A percentile compares a stretch with the other conserved stretches of the same genome.
Evolutionary conservation across 139 green algal genomes (phyloP).

Genomic region (Deuterostichococcus epilithicus): DNA sequence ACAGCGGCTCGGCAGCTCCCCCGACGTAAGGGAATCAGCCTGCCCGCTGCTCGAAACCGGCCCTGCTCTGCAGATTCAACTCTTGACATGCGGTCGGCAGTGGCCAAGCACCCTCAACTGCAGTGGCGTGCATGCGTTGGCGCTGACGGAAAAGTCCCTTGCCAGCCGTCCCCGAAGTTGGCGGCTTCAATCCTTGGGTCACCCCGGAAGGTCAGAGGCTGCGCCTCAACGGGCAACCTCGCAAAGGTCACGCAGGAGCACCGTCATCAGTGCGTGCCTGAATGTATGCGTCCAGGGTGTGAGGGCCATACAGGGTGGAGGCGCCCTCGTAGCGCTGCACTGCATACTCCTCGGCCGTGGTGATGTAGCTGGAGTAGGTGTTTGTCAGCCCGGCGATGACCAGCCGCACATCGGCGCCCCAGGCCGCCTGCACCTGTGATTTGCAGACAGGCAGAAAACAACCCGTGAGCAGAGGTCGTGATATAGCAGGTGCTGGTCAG

Average conservation of each 20-base stretch:
- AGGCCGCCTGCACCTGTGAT: conserved; percentile 29
- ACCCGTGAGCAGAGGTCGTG: conserved; percentile 54
- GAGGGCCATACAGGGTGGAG: conserved; percentile 76
- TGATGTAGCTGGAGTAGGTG: conserved; percentile 79
- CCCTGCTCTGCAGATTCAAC: no score
- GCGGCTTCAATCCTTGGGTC: no score
- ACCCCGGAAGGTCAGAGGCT: no score
- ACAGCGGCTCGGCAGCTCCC: no score
- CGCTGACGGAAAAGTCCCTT: no score
- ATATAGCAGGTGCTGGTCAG: conserved; percentile 61
- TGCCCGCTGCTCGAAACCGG: no score
- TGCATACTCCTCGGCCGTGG: conserved; percentile 81
- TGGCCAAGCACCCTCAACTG: no score
- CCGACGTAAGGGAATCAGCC: no score
- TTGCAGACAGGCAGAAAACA: background rate
- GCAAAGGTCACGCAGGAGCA: background rate
- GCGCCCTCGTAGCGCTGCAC: conserved; percentile 83
- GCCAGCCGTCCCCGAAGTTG: no score
- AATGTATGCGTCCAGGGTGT: conserved; percentile 87
- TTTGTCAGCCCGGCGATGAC: conserved; percentile 76
- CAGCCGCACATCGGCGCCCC: conserved; percentile 35
- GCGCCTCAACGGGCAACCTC: background rate
- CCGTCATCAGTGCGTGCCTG: conserved; percentile 33
- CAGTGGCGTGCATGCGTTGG: no score
- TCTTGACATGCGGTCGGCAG: no score